Conservation (phyloP, 108 stramenopile genomes). For the Skeletonema potamos region DNA sequence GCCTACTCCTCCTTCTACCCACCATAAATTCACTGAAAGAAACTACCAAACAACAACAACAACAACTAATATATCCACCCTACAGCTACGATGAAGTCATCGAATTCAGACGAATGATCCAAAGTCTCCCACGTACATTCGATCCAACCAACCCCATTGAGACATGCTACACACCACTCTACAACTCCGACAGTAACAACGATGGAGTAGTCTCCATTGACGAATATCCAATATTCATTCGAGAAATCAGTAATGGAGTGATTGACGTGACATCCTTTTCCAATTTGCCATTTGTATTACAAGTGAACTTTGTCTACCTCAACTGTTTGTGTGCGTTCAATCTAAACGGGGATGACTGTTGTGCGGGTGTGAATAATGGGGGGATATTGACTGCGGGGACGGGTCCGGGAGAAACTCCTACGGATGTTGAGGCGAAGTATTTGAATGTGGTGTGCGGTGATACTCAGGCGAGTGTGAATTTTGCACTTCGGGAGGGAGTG, state of each 20-base stretch:
- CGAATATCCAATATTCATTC: slow-evolving; percentile 32
- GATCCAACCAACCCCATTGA: slow-evolving; percentile 28
- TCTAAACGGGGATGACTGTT: slow-evolving; percentile 8
- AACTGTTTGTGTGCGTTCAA: slow-evolving; percentile 20
- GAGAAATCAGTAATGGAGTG: neutral
- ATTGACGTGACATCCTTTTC: slow-evolving; percentile 2
- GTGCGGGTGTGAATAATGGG: slow-evolving; percentile 2
- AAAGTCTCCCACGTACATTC: slow-evolving; percentile 12
- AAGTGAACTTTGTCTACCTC: slow-evolving; percentile 46
- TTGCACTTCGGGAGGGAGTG: slow-evolving; percentile 14
- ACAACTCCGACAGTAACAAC: slow-evolving; percentile 16
- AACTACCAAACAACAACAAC: neutral
- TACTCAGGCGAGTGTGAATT: slow-evolving; percentile 37
- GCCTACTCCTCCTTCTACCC: neutral
- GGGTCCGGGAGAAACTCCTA: slow-evolving; percentile 17
- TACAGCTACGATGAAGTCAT: neutral
- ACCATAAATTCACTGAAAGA: neutral
- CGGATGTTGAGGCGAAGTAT: slow-evolving; percentile 9
- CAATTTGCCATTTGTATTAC: slow-evolving; percentile 35
- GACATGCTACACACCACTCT: slow-evolving; percentile 27
- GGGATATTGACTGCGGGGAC: slow-evolving; percentile 22
- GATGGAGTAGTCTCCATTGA: slow-evolving; percentile 25
- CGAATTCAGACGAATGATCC: neutral
- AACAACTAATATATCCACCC: neutral
- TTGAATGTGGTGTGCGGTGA: slow-evolving; percentile 26